Evolutionary conservation across 768 basidiomycete species (phyloP), one percentile per base, ranked within the genome.

Genomic region (Tricholoma hemisulphureum): DNA sequence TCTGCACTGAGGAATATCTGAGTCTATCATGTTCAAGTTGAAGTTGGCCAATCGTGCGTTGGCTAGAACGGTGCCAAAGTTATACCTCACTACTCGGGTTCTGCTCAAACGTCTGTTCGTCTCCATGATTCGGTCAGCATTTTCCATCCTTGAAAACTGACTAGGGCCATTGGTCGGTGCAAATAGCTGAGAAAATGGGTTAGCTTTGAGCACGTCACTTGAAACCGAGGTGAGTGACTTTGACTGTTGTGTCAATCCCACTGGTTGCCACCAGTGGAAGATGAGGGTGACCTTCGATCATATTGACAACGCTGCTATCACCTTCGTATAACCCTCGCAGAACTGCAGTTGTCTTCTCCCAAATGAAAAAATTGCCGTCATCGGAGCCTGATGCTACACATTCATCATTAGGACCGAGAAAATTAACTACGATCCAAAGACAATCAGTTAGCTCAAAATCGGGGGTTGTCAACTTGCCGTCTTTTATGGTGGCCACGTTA

Each of bases 351-450:
- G 73, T 69, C 66, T 95, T 95, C 58, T 83, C 76, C 93, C 93
- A 96, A 13, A 95, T 77, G 68, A 96, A 96, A 70, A 89, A 87
- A 67, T 91, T 86, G 2, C 90, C 90, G 61, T 94, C 92, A 65
- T 96, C 93, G 4, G 89, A 92, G 6, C 93, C 93, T 21, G 91
- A 93, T 11, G 83, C 78, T 20, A 95, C 82, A 57, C 80, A 90
- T 70, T 95, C 89, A 53, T 93, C 88, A 41, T 73, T 71, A 6
- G 88, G 85, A 0, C 93, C 93, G 35, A 95, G 72, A 68, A 92
- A 95, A 69, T 92, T 95, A 34, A 93, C 93, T 93, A 58, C 1
- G 11, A 13, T 16, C 21, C 37, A 24, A 28, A 31, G n/a, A 18
- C 8, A 51, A 45, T 61, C 34, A 57, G 37, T 35, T 21, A 26